Base-by-base conservation (phyloP, 345 rosid species). In the Luvunga scandens region DNA sequence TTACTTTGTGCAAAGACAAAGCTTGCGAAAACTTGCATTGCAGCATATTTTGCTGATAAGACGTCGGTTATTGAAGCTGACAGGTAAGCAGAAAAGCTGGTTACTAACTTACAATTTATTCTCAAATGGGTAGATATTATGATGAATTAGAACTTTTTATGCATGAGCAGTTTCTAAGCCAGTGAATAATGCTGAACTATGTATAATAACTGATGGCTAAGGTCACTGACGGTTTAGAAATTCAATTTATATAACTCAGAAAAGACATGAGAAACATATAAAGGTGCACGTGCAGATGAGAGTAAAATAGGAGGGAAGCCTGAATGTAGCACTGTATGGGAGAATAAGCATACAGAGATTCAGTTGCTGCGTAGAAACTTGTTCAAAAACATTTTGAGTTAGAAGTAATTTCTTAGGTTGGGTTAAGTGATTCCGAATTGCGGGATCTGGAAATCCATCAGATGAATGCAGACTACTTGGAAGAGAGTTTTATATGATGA, bases 1-100 rank as follows among this genome's bases (percentile, higher is more conserved):
- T 85, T 93, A 83, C 95, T 95, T 64, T 95, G 98, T 83, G 98
- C 97, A 38, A 95, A 95, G 87, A 89, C 97, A 67, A 95, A 89
- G 89, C 83, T 81, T 62, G 92, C 98, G 73, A 95, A 95, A 85
- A 80, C 94, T 74, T 81, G 81, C 69, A 87, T 93, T 69, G 91
- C 98, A 3, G 83, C 90, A 78, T 91, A 88, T 86, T 92, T 95
- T 86, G 93, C 98, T 24, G 91, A 93, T 84, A 94, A 93, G 45
- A 90, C 98, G 74, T 92, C 94, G 69, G 88, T 84, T 67, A 27
- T 93, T 77, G 86, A 80, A 55, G 79, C 79, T 30, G 75, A 79
- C 71, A 81, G 93, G 98, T 91, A 73, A 73, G 87, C 75, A 62
- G 45, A 31, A 31, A 57, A 45, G 67, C 59, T 22, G 6, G 50